Conservation (phyloP, 1,284 basidiomycete genomes). For the Porodaedalea pini region DNA sequence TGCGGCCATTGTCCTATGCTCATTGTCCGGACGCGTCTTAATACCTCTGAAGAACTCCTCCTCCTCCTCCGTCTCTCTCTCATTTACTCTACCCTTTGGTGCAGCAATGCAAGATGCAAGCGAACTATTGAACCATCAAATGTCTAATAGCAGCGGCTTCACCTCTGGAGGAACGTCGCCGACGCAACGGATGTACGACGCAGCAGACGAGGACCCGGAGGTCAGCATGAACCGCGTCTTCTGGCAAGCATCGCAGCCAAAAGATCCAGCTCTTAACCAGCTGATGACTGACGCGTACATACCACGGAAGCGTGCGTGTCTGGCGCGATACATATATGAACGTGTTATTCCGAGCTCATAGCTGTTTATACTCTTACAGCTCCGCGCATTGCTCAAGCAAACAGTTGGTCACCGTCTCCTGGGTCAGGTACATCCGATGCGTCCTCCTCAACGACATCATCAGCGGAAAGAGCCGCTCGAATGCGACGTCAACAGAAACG, state of each 20-base stretch:
- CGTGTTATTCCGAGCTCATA: neutral
- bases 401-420: slow-evolving; percentile 8
- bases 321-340: neutral
- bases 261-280: slow-evolving; percentile 7
- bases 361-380: neutral
- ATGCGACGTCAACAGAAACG: neutral
- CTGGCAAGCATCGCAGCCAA: slow-evolving; percentile 17
- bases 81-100: neutral
- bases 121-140: neutral
- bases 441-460: neutral
- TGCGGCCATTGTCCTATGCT: too few species aligned
- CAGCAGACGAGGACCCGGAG: neutral
- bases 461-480: neutral
- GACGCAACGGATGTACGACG: slow-evolving; percentile 3
- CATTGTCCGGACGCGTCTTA: neutral
- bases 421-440: slow-evolving; percentile 1
- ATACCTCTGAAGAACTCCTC: neutral
- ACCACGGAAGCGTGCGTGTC: slow-evolving; percentile 4
- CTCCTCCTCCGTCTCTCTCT: neutral
- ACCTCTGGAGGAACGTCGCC: neutral
- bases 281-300: slow-evolving; percentile 12
- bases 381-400: neutral
- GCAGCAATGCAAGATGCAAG: neutral
- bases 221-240: slow-evolving; percentile 9
- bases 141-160: neutral